Base-by-base conservation (phyloP, 208 protist genomes). In the Kentomonas sorsogonicus region DNA sequence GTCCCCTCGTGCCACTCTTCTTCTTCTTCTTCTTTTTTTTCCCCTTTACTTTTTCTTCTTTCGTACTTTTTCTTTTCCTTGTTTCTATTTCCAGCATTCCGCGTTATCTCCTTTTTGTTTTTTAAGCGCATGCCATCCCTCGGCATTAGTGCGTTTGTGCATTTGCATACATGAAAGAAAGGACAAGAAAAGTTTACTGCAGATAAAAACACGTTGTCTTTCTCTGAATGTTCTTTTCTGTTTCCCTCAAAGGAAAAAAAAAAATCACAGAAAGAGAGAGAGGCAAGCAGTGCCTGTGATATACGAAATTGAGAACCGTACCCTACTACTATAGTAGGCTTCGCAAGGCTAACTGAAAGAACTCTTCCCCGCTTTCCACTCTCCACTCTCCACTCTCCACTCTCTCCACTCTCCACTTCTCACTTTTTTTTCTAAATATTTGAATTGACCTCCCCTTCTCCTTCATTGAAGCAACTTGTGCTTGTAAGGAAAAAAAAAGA, bases 81-180 rank as follows among this genome's bases (percentile, higher is more conserved):
- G 54, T 56, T 52, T 57, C 54, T 60, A 44, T n/a, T 60, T 46
- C 41, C 1, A 27, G 9, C 50, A 44, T 36, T 13, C 11, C 25
- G 15, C 30, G 3, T 45, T 40, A 13, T 58, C 36, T 43, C 0
- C 31, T 31, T 43, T 51, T 52, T 40, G 30, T 54, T 56, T 50
- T 38, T 13, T 52, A 20, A 18, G 34, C 22, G 22, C 11, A 48
- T 27, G 20, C 20, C 34, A 4, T 38, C 9, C 16, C 39, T 59
- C 48, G 22, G 2, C 52, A 15, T 50, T 4, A 27, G 4, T 47
- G 2, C 23, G 41, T 41, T n/a, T 0, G 44, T 31, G 29, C 50
- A 40, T 44, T 63, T 46, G 2, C 36, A 15, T 53, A n/a, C n/a
- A n/a, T n/a, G n/a, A n/a, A n/a, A n/a, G n/a, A n/a, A n/a, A n/a